Evolutionary conservation across 345 rosid species (phyloP).

Genomic region (Cardiospermum halicacabum): DNA sequence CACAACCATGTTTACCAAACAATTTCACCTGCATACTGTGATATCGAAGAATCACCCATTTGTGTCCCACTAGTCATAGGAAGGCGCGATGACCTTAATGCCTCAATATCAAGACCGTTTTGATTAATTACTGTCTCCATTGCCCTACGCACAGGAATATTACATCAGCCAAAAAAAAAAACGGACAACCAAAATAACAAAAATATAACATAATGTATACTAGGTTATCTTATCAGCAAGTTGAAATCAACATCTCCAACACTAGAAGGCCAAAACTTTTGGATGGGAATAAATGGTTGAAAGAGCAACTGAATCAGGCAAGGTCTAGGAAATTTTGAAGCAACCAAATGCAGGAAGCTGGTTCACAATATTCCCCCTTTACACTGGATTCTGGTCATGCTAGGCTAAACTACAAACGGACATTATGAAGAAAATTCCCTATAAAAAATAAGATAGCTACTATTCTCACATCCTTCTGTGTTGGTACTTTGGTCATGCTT

Average conservation of each 20-base stretch:
- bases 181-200: neutral
- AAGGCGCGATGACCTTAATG: conserved; percentile 70
- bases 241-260: neutral
- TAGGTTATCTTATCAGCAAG: conserved; percentile 2
- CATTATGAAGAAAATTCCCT: neutral
- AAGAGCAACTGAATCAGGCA: neutral
- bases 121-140: conserved; percentile 98
- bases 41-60: conserved; percentile 62
- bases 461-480: no score
- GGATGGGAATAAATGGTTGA: neutral
- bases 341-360: neutral
- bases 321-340: neutral
- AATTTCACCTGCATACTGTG: conserved; percentile 61
- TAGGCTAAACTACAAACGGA: neutral
- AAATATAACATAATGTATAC: conserved; percentile 1
- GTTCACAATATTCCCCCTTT: neutral
- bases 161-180: conserved; percentile 18
- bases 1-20: conserved; percentile 7
- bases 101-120: conserved; percentile 89
- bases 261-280: neutral
- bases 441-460: neutral
- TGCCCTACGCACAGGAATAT: conserved; percentile 49
- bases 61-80: conserved; percentile 64
- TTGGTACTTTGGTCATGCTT: no score
- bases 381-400: neutral